phyloP scores from a whole-genome alignment of 2,329 filamentous ascomycete species.

The Neonectria magnoliae region DNA sequence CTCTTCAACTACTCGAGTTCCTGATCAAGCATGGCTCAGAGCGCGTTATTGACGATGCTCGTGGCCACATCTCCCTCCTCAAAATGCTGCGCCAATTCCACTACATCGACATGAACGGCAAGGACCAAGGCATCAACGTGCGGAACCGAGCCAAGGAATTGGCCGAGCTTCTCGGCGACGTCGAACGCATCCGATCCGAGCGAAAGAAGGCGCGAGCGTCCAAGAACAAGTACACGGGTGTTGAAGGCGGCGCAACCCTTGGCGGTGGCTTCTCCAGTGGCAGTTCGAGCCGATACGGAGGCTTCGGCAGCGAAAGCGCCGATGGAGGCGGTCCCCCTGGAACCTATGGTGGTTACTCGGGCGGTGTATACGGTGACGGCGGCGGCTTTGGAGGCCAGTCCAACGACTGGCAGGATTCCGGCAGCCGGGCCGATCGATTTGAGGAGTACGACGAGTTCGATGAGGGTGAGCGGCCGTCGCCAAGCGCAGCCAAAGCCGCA shows the following conservation, averaged over 20 bases:
- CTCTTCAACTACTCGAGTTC: conserved; percentile 94
- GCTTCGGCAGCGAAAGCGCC: conserved; percentile 89
- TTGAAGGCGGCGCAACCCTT: conserved; percentile 80
- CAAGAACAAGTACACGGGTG: conserved; percentile 94
- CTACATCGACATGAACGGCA: conserved; percentile 94
- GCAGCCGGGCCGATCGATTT: conserved; percentile 76
- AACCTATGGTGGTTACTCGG: conserved; percentile 69
- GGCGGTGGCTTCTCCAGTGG: conserved; percentile 66
- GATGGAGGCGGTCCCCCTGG: conserved; percentile 34
- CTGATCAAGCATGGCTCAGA: conserved; percentile 98
- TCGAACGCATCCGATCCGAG: conserved; percentile 83
- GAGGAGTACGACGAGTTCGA: conserved; percentile 98
- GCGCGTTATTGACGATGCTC: conserved; percentile 94
- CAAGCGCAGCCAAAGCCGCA: conserved; percentile 58
- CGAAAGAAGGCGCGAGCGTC: conserved; percentile 91
- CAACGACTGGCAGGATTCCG: conserved; percentile 73
- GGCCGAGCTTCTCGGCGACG: conserved; percentile 90
- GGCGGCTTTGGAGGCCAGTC: conserved; percentile 88
- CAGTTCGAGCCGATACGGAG: conserved; percentile 75
- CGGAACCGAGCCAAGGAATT: conserved; percentile 96
- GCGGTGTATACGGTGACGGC: conserved; percentile 91
- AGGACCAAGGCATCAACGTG: conserved; percentile 98
- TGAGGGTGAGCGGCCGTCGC: conserved; percentile 67
- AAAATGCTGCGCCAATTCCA: conserved; percentile 99
- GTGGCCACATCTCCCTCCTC: conserved; percentile 91